A percentile compares a stretch with the other conserved stretches of the same genome.
Evolutionary conservation across 1,284 basidiomycete genomes (phyloP).

Genomic region (Coniophora puteana): DNA sequence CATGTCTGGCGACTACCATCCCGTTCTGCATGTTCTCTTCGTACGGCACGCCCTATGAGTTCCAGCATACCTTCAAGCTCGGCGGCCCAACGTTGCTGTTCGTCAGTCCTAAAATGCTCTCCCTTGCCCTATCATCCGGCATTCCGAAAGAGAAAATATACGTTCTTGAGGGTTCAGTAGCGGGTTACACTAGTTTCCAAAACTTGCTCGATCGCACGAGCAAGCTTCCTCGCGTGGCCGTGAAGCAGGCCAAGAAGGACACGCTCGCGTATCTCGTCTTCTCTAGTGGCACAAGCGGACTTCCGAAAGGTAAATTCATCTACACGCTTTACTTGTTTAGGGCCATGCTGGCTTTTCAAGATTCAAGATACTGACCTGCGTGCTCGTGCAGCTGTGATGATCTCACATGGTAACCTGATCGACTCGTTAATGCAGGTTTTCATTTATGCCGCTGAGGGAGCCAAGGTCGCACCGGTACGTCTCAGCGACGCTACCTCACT

Average conservation of each 20-base stretch:
- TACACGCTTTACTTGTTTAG: not conserved
- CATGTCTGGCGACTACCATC: slow-evolving; percentile 51
- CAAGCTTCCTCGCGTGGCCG: slow-evolving; percentile 35
- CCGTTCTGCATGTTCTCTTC: slow-evolving; percentile 64
- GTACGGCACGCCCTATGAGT: slow-evolving; percentile 64
- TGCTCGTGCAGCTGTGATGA: slow-evolving; percentile 58
- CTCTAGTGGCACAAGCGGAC: slow-evolving; percentile 74
- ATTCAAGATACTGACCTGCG: not conserved
- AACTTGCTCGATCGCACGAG: slow-evolving; percentile 43
- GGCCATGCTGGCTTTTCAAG: slow-evolving; percentile 2
- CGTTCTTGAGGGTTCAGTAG: slow-evolving; percentile 42
- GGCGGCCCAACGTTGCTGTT: slow-evolving; percentile 59
- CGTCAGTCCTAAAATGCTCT: slow-evolving; percentile 50
- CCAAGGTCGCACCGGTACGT: slow-evolving; percentile 21
- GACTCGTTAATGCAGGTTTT: slow-evolving; percentile 43
- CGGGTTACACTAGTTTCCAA: slow-evolving; percentile 39
- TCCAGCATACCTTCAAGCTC: slow-evolving; percentile 52
- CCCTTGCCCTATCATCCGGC: slow-evolving; percentile 47
- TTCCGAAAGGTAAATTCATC: slow-evolving; percentile 59
- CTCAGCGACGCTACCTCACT: not conserved
- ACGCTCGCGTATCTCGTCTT: slow-evolving; percentile 72
- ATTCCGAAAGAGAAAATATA: slow-evolving; percentile 50
- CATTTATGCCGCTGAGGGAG: slow-evolving; percentile 27
- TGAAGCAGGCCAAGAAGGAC: slow-evolving; percentile 45
- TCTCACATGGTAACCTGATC: slow-evolving; percentile 67